phyloP scores from a whole-genome alignment of 768 basidiomycete species.

The Lactifluus piperatus region DNA sequence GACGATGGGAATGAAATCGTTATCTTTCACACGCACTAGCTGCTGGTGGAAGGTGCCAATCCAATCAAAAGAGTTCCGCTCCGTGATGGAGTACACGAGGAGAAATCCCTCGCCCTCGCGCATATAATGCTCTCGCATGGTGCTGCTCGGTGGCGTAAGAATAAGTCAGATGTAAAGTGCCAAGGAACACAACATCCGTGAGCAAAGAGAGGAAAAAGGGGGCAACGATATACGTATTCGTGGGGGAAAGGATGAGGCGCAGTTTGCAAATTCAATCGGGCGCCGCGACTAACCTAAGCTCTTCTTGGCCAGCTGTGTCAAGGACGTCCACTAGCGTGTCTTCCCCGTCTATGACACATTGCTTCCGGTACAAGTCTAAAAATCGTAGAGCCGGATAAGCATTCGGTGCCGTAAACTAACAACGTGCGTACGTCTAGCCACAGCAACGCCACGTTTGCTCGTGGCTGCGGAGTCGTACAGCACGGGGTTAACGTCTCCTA shows the following conservation, averaged over 20 bases:
- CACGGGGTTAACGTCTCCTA: conserved; percentile 25
- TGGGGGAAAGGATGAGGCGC: background rate
- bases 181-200: too few species aligned
- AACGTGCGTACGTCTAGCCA: background rate
- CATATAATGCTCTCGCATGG: conserved; percentile 99
- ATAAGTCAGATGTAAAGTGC: too few species aligned
- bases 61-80: conserved; percentile 95
- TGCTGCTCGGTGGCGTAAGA: conserved; percentile 36
- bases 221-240: too few species aligned
- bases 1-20: conserved; percentile 88
- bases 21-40: conserved; percentile 93
- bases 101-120: conserved; percentile 96
- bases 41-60: conserved; percentile 93
- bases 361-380: conserved; percentile 93
- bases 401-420: conserved; percentile 12
- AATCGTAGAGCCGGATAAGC: background rate
- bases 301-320: conserved; percentile 96
- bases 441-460: conserved; percentile 2
- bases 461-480: too few species aligned
- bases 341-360: conserved; percentile 93
- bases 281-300: conserved; percentile 71
- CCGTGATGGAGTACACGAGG: conserved; percentile 95
- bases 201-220: background rate
- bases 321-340: conserved; percentile 94
- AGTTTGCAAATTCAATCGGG: background rate